Evolutionary conservation across 2,329 filamentous ascomycete species (phyloP).

Genomic region (Aspergillus sp.): DNA sequence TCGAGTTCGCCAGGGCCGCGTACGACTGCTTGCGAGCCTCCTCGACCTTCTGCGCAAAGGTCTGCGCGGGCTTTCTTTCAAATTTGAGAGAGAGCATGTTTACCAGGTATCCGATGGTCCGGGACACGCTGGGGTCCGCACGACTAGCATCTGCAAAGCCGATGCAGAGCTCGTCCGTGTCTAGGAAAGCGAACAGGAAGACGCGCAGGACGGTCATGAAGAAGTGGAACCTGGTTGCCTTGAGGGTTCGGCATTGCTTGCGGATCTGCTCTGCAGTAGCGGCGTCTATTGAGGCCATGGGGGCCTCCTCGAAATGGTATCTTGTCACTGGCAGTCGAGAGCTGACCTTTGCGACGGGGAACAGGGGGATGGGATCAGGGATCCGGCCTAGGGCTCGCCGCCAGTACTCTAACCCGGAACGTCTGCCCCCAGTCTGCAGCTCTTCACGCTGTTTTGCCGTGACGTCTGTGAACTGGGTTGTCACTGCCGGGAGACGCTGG

Average conservation of each 20-base stretch:
- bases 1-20: conserved; percentile 43
- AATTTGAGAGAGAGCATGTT: conserved; percentile 53
- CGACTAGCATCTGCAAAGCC: conserved; percentile 51
- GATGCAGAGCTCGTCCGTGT: conserved; percentile 45
- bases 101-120: conserved; percentile 49
- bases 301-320: conserved; percentile 8
- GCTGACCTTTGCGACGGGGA: conserved; percentile 28
- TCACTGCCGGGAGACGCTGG: neutral
- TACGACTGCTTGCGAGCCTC: conserved; percentile 28
- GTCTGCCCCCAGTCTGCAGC: conserved; percentile 23
- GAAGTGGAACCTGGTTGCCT: conserved; percentile 48
- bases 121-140: conserved; percentile 28
- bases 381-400: conserved; percentile 20
- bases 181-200: conserved; percentile 37
- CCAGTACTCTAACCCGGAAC: conserved; percentile 40
- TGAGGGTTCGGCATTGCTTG: neutral
- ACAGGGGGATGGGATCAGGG: conserved; percentile 32
- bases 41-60: conserved; percentile 33
- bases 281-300: neutral
- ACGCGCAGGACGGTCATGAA: conserved; percentile 45
- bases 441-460: conserved; percentile 28
- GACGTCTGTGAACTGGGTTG: conserved; percentile 34
- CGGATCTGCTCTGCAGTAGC: neutral
- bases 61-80: neutral
- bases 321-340: conserved; percentile 20